Evolutionary conservation across 345 rosid genomes (phyloP), one percentile per base, ranked within the genome.

Genomic region (Triadica sebifera): DNA sequence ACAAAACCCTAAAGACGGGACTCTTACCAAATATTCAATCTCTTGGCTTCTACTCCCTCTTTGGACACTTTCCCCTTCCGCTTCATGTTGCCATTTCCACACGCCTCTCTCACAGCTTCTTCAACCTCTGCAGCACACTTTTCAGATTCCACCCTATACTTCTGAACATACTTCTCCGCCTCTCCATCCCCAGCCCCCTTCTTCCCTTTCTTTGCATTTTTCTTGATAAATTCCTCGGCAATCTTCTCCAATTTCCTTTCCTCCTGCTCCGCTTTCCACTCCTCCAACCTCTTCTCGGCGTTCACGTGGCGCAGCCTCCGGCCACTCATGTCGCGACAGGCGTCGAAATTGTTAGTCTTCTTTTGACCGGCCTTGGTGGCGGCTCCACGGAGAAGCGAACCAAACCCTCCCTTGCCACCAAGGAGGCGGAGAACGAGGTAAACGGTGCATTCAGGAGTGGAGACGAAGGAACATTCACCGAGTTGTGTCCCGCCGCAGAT

Each of bases 271-370:
- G 87, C 94, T 74, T 78, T 88, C 98, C 98, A 95, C 86, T 93
- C 97, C 86, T 93, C 96, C 69, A 95, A 75, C 85, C 85, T 87
- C 89, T 90, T 91, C 96, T 95, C 98, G 4, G 98, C 97, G 69
- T 91, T 91, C 17, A 95, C 99, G 67, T 95, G 99, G 71, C 99
- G 84, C 84, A 95, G 77, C 84, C 98, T 87, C 83, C 97, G 78
- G 8, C 99, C 99, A 72, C 97, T 95, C 98, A 95, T 93, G 68
- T 91, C 99, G 17, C 98, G 86, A 74, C 99, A 95, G 20, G 99
- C 99, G 65, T 90, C 97, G 75, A 95, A 91, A 78, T 95, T 95
- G 72, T 87, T 93, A 1, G 97, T 90, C 86, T 95, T 95, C 89
- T 93, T 95, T 83, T 93, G 98, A 20, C 99, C 99, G 7, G 98